A percentile compares a stretch with the other conserved stretches of the same genome.
These are phyloP conservation scores for Termitomyces sp. DNA, from an alignment of 768 basidiomycete genomes.

Conservation along the genomic window DNA sequence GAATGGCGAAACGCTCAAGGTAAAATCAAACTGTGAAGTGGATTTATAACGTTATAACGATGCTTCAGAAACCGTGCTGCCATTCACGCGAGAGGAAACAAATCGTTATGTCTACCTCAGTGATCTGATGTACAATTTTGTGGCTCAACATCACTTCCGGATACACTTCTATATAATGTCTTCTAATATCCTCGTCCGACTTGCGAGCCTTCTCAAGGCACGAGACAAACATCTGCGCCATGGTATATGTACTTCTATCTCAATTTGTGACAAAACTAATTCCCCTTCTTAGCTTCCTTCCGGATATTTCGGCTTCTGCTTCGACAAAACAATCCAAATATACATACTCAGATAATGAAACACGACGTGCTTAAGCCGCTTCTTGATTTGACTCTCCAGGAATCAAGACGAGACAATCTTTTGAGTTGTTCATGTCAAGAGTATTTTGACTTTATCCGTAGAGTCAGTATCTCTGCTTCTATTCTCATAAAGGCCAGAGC, in stretches of 20 bases:
- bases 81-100: constrained; percentile 65
- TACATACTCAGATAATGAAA: constrained; percentile 72
- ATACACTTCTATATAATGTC: constrained; percentile 89
- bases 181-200: constrained; percentile 63
- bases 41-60: not conserved
- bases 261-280: constrained; percentile 5
- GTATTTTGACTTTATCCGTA: constrained; percentile 87
- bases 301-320: constrained; percentile 87
- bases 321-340: constrained; percentile 73
- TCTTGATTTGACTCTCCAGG: constrained; percentile 75
- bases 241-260: constrained; percentile 47
- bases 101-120: constrained; percentile 86
- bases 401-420: constrained; percentile 85
- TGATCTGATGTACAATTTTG: constrained; percentile 86
- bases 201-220: constrained; percentile 72
- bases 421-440: constrained; percentile 94
- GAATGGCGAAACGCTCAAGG: constrained; percentile 45
- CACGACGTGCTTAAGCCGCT: constrained; percentile 80
- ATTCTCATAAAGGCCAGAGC: not conserved
- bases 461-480: constrained; percentile 40
- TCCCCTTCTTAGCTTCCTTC: constrained; percentile 63
- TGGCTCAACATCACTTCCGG: constrained; percentile 85
- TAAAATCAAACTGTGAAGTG: constrained; percentile 5
- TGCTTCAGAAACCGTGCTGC: constrained; percentile 41
- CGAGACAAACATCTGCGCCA: constrained; percentile 91